Percentiles rank a stretch among this genome's conserved stretches.
Evolutionary conservation across 257 asterid genomes (phyloP).

Genomic region (Anisodus tanguticus): DNA sequence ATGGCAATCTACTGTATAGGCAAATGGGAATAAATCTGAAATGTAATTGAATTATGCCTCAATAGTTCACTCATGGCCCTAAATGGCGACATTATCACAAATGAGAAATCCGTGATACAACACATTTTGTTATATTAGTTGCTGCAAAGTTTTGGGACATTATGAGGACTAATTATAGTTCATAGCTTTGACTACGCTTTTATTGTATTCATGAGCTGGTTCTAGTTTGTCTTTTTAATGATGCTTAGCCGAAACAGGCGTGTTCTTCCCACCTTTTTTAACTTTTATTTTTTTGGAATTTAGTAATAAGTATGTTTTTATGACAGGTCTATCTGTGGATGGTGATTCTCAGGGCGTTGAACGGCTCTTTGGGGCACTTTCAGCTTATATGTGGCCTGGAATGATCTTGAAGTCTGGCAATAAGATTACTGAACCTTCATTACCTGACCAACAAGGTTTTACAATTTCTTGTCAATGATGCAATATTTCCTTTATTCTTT

Average conservation of each 20-base stretch:
- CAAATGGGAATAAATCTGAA: background rate
- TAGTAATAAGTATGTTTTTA: conserved; percentile 9
- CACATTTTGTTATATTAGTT: background rate
- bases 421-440: conserved; percentile 69
- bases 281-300: background rate
- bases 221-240: background rate
- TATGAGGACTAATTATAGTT: background rate
- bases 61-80: background rate
- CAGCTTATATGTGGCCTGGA: conserved; percentile 99
- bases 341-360: conserved; percentile 97
- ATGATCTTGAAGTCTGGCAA: conserved; percentile 94
- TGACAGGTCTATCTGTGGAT: conserved; percentile 54
- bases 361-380: conserved; percentile 83
- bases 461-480: background rate
- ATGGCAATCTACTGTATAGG: background rate
- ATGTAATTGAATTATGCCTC: background rate
- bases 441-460: conserved; percentile 79
- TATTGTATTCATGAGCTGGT: conserved; percentile 1
- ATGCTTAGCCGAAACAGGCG: background rate
- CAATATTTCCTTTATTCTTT: background rate
- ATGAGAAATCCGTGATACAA: background rate
- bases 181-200: background rate
- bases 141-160: conserved; percentile 11
- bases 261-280: background rate
- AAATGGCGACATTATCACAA: background rate